phyloP scores from a whole-genome alignment of 2,329 filamentous ascomycete species.

The Aspergillus pseudoglaucus region DNA sequence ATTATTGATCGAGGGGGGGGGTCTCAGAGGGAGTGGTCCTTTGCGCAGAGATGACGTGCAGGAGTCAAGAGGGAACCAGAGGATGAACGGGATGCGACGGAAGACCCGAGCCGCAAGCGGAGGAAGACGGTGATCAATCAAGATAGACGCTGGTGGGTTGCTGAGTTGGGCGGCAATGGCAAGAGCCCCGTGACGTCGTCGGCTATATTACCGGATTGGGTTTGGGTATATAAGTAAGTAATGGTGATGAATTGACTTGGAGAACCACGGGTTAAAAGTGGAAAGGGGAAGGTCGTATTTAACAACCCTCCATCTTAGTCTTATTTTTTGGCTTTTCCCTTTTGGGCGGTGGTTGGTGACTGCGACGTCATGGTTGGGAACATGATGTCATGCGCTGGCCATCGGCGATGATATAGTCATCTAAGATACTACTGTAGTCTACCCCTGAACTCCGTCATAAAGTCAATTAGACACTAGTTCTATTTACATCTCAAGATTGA shows the following conservation, averaged over 20 bases:
- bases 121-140: slow-evolving; percentile 4
- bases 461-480: too few relatives aligned
- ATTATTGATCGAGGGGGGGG: slow-evolving; percentile 1
- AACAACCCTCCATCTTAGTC: background rate
- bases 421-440: too few relatives aligned
- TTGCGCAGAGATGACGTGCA: slow-evolving; percentile 32
- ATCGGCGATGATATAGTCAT: too few relatives aligned
- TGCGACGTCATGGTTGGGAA: too few relatives aligned
- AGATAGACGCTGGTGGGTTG: too few relatives aligned
- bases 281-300: background rate
- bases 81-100: slow-evolving; percentile 21
- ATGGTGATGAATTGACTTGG: background rate
- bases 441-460: too few relatives aligned
- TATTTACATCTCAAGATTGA: too few relatives aligned
- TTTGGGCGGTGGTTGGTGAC: too few relatives aligned
- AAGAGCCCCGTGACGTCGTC: slow-evolving; percentile 17
- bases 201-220: slow-evolving; percentile 12
- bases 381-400: too few relatives aligned
- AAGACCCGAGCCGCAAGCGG: slow-evolving; percentile 17
- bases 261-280: background rate
- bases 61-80: slow-evolving; percentile 6
- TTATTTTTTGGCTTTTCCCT: background rate
- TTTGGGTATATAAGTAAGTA: background rate
- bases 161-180: background rate
- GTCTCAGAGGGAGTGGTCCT: slow-evolving; percentile 5